Evolutionary conservation across 164 flowering plant species (phyloP).

Genomic region (Nymphaea colorata): DNA sequence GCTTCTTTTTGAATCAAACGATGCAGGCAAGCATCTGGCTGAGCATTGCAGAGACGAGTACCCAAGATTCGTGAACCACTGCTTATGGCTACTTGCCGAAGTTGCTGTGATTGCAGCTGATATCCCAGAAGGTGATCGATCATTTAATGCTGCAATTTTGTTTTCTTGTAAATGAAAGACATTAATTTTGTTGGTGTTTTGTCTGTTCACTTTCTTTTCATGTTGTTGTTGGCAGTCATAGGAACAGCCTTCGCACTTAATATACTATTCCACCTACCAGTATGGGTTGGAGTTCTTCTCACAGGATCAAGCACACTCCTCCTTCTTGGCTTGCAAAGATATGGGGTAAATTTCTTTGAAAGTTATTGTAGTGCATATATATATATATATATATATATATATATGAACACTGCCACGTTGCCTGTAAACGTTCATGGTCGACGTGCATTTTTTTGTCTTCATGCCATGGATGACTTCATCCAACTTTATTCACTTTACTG

Average conservation of each 20-base stretch:
- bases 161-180: too few species aligned
- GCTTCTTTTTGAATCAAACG: too few species aligned
- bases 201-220: too few species aligned
- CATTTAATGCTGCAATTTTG: too few species aligned
- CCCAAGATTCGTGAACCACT: slow-evolving; percentile 8
- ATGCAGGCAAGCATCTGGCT: slow-evolving; percentile 12
- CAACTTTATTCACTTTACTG: too few species aligned
- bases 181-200: too few species aligned
- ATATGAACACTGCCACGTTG: too few species aligned
- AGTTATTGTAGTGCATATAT: too few species aligned
- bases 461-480: too few species aligned
- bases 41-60: slow-evolving; percentile 15
- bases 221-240: slow-evolving; percentile 5
- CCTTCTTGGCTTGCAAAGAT: slow-evolving; percentile 12
- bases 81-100: slow-evolving; percentile 14
- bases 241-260: slow-evolving; percentile 16
- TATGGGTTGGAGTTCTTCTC: slow-evolving; percentile 12
- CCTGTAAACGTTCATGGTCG: too few species aligned
- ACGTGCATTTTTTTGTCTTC: too few species aligned
- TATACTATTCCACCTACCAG: slow-evolving; percentile 11
- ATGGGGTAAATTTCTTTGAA: slow-evolving; percentile 7
- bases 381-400: too few species aligned
- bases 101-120: slow-evolving; percentile 13
- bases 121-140: slow-evolving; percentile 11
- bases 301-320: slow-evolving; percentile 13